phyloP scores from a whole-genome alignment of 2,329 filamentous ascomycete species.

The Mollisia scopiformis region DNA sequence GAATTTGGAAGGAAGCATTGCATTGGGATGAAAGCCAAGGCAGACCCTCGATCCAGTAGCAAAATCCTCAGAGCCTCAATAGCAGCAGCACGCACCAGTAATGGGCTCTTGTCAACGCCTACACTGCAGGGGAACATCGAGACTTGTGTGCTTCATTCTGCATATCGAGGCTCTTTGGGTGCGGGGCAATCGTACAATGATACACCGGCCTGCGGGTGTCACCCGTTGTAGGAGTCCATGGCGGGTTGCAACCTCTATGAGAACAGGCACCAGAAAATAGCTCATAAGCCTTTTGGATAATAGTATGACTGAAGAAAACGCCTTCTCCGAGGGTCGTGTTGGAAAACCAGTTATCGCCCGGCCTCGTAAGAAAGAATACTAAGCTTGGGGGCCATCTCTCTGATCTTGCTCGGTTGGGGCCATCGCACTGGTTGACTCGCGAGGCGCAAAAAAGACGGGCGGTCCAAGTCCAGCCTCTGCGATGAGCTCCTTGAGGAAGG shows the following conservation, averaged over 20 bases:
- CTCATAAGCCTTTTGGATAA: not conserved
- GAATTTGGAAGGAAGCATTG: not conserved
- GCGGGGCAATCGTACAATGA: not conserved
- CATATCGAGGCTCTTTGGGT: not conserved
- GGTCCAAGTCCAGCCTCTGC: not conserved
- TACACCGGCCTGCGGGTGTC: not conserved
- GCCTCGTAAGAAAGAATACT: not conserved
- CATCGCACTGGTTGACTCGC: not conserved
- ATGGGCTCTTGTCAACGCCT: not conserved
- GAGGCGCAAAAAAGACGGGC: not conserved
- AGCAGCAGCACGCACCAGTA: not conserved
- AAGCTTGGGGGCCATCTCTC: not conserved
- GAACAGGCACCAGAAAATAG: not conserved
- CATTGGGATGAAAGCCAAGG: conserved; percentile 1
- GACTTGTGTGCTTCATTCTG: not conserved
- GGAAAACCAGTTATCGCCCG: not conserved
- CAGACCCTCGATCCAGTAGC: not conserved
- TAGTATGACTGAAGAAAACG: not conserved
- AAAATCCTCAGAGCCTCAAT: not conserved
- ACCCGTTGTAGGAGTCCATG: not conserved
- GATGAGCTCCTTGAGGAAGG: not conserved
- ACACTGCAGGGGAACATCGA: not conserved
- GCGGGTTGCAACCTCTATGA: not conserved
- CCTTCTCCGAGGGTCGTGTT: not conserved
- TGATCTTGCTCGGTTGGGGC: not conserved